Percentiles rank a stretch among this genome's conserved stretches.
phyloP scores from a whole-genome alignment of 1,139 yeast genomes.

The Yamadazyma aaseri region DNA sequence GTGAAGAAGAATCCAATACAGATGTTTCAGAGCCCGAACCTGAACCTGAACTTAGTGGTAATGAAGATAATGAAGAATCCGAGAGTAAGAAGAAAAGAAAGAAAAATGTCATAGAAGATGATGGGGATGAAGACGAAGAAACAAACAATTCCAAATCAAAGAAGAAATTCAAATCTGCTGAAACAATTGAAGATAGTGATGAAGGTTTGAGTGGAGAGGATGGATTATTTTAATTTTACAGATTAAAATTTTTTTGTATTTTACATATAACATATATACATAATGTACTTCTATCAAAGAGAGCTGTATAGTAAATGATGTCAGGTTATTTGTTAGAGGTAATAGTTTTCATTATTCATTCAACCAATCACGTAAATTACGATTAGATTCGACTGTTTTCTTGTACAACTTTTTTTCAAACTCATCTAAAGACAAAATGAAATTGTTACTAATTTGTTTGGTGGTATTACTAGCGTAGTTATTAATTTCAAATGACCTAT shows the following conservation, averaged over 20 bases:
- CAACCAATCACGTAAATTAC: conserved; percentile 64
- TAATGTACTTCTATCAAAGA: no score
- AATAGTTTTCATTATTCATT: conserved; percentile 8
- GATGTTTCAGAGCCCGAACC: conserved; percentile 29
- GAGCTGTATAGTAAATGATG: no score
- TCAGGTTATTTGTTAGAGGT: no score
- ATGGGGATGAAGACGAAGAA: conserved; percentile 44
- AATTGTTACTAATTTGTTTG: conserved; percentile 45
- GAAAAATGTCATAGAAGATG: conserved; percentile 25
- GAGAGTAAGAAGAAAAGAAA: conserved; percentile 16
- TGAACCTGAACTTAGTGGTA: conserved; percentile 18
- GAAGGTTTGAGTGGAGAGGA: conserved; percentile 32
- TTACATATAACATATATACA: no score
- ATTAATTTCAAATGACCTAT: conserved; percentile 67
- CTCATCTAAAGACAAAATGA: conserved; percentile 69
- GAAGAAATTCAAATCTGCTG: conserved; percentile 18
- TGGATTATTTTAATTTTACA: conserved; percentile 13
- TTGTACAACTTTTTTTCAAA: conserved; percentile 65
- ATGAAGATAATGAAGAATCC: conserved; percentile 19
- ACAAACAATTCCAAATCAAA: conserved; percentile 23
- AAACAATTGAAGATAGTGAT: conserved; percentile 36
- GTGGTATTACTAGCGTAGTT: conserved; percentile 64
- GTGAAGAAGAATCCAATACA: conserved; percentile 19
- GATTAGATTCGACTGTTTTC: conserved; percentile 58
- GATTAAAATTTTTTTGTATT: no score